These are phyloP conservation scores for Lycium ferocissimum DNA, from an alignment of 257 asterid genomes.

Conservation along the genomic window DNA sequence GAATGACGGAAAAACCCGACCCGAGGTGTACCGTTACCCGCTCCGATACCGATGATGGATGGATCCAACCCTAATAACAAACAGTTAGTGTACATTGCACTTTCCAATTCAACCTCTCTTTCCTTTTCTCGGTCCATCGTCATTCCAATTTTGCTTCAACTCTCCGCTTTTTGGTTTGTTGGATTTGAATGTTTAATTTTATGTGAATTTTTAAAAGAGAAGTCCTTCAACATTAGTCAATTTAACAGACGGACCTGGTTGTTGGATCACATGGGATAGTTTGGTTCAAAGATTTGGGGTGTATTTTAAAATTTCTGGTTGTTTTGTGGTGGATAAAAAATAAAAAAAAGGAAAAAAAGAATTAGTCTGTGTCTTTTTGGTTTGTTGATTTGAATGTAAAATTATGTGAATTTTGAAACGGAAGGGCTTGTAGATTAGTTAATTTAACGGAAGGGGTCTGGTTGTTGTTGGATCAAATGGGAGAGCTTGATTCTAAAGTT, in stretches of 20 bases:
- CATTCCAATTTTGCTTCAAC: slow-evolving; percentile 50
- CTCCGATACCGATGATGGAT: slow-evolving; percentile 81
- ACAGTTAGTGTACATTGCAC: slow-evolving; percentile 99
- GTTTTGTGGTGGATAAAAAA: no score
- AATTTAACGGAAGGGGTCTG: no score
- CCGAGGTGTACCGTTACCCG: slow-evolving; percentile 83
- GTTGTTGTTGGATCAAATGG: neutral
- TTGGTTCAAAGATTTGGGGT: no score
- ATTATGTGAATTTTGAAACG: no score
- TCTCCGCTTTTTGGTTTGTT: slow-evolving; percentile 5
- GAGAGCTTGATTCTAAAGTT: slow-evolving; percentile 27
- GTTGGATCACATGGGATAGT: slow-evolving; percentile 30
- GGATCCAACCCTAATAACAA: slow-evolving; percentile 97
- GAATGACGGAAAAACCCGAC: slow-evolving; percentile 97
- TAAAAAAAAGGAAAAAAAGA: no score
- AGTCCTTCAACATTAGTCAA: slow-evolving; percentile 27
- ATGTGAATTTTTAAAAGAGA: neutral
- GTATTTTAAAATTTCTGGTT: no score
- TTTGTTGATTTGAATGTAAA: no score
- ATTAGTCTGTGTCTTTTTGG: no score
- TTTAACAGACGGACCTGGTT: slow-evolving; percentile 19
- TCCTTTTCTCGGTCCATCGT: slow-evolving; percentile 99
- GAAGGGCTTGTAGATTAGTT: no score
- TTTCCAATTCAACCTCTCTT: slow-evolving; percentile 98
- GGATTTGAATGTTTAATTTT: slow-evolving; percentile 12